Conservation (phyloP, 1,284 basidiomycete species). For the Puccinia polysora region DNA sequence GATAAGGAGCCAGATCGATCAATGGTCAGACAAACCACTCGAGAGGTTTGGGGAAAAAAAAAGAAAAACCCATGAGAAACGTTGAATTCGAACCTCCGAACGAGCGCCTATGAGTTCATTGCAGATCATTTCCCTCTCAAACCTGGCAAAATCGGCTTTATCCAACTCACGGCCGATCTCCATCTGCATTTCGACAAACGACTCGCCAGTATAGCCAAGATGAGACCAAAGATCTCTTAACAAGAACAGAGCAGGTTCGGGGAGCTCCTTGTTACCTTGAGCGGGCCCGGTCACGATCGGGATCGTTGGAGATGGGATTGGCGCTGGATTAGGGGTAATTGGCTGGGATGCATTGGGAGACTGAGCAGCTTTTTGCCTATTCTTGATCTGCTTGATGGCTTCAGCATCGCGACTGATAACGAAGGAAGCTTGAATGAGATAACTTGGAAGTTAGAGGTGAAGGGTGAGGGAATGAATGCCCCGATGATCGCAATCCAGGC, state of each 20-base stretch:
- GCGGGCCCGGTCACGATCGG: neutral
- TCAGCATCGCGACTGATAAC: constrained; percentile 19
- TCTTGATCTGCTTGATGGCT: neutral
- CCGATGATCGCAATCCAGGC: neutral
- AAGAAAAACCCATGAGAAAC: neutral
- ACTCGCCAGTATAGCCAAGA: constrained; percentile 9
- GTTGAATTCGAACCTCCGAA: neutral
- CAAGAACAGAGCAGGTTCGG: constrained; percentile 8
- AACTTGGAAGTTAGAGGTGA: neutral
- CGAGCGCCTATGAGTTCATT: constrained; percentile 8
- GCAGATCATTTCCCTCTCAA: constrained; percentile 24
- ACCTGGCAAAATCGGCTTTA: constrained; percentile 15
- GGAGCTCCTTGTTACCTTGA: neutral
- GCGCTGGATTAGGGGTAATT: neutral
- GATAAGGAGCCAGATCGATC: neutral
- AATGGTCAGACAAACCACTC: too few species aligned
- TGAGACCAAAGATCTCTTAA: constrained; percentile 26
- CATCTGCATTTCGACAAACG: constrained; percentile 39
- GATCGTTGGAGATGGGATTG: neutral
- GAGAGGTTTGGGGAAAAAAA: neutral
- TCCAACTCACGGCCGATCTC: constrained; percentile 26
- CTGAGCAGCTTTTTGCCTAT: neutral
- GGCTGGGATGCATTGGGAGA: neutral
- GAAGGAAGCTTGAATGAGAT: neutral
- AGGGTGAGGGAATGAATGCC: neutral